These are phyloP conservation scores for Sarocladium oryzae DNA, from an alignment of 2,329 filamentous ascomycete genomes.

Conservation along the genomic window DNA sequence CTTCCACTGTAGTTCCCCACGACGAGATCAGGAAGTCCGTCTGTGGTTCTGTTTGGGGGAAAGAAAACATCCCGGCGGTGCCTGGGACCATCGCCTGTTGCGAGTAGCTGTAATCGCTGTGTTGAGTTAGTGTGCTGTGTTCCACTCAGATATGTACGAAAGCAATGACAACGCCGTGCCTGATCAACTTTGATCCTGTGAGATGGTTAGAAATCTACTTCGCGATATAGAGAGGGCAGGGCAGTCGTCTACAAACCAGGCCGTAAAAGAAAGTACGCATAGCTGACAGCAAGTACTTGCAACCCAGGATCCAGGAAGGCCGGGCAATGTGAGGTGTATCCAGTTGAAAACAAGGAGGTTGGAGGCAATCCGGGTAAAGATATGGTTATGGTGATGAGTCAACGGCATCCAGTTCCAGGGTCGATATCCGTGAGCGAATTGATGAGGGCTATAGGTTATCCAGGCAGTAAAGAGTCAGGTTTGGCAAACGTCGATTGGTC, in stretches of 20 bases:
- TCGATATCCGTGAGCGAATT: too few relatives aligned
- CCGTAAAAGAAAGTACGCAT: slow-evolving; percentile 11
- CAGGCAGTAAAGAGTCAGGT: too few relatives aligned
- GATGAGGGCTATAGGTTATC: too few relatives aligned
- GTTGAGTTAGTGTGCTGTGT: slow-evolving; percentile 51
- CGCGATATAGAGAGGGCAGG: slow-evolving; percentile 18
- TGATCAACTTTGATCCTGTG: slow-evolving; percentile 54
- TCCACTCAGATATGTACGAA: slow-evolving; percentile 30
- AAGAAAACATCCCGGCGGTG: slow-evolving; percentile 48
- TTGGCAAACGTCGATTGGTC: too few relatives aligned
- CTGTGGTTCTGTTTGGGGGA: slow-evolving; percentile 54
- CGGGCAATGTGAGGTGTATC: background rate
- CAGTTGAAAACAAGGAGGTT: too few relatives aligned
- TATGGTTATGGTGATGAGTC: too few relatives aligned
- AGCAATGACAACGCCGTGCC: slow-evolving; percentile 26
- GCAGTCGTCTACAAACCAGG: slow-evolving; percentile 20
- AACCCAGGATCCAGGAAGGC: slow-evolving; percentile 13
- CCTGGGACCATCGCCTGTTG: slow-evolving; percentile 44
- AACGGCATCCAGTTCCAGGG: background rate
- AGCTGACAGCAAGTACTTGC: slow-evolving; percentile 16
- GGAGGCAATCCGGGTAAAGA: too few relatives aligned
- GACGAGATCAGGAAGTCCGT: slow-evolving; percentile 47
- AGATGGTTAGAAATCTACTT: slow-evolving; percentile 18
- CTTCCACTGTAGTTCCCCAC: slow-evolving; percentile 52
- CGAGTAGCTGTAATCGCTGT: slow-evolving; percentile 51